phyloP scores from a whole-genome alignment of 2,329 filamentous ascomycete genomes.

The Nigrospora oryzae region DNA sequence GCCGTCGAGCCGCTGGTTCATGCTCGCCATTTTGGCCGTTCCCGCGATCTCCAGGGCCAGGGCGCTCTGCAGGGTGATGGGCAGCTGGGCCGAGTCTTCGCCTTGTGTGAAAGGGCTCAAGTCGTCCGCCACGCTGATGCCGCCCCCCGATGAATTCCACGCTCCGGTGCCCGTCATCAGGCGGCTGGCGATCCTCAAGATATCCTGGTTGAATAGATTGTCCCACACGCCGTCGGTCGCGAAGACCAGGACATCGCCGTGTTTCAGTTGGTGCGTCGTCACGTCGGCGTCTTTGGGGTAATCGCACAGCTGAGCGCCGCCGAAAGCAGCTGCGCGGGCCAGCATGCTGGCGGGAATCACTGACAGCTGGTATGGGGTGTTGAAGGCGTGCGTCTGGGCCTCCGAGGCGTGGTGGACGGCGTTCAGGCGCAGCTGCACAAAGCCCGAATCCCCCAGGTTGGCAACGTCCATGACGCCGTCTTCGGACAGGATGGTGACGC shows the following conservation, averaged over 20 bases:
- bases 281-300: constrained; percentile 77
- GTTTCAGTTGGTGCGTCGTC: constrained; percentile 65
- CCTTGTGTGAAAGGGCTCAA: constrained; percentile 42
- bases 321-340: constrained; percentile 74
- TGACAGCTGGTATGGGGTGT: constrained; percentile 91
- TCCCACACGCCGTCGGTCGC: constrained; percentile 95
- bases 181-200: constrained; percentile 69
- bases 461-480: constrained; percentile 77
- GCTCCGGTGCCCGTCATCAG: constrained; percentile 68
- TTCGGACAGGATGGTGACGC: constrained; percentile 67
- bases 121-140: constrained; percentile 54
- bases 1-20: constrained; percentile 74
- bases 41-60: constrained; percentile 72
- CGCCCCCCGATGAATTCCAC: constrained; percentile 58
- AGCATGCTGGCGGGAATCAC: constrained; percentile 76
- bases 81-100: constrained; percentile 12
- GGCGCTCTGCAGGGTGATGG: constrained; percentile 60
- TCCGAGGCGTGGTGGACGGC: constrained; percentile 76
- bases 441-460: constrained; percentile 93
- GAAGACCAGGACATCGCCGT: constrained; percentile 90
- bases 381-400: constrained; percentile 93
- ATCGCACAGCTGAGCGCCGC: constrained; percentile 73
- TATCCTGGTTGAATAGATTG: constrained; percentile 86
- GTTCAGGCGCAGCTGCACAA: constrained; percentile 76
- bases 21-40: constrained; percentile 77